These are phyloP conservation scores for Vitis rupestris DNA, from an alignment of 164 flowering plant species.

Conservation along the genomic window DNA sequence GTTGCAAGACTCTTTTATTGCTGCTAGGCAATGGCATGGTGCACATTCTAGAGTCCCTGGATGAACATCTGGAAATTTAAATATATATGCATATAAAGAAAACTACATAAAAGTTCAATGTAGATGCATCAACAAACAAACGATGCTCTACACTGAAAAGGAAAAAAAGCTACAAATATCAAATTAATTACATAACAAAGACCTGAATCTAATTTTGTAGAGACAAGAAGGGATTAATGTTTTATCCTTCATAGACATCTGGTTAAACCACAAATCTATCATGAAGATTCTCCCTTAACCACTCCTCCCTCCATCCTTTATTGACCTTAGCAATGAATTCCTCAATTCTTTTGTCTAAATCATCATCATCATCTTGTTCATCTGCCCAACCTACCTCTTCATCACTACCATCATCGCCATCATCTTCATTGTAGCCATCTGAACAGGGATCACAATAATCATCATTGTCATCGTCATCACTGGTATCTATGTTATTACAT, in stretches of 20 bases:
- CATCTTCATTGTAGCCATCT: constrained; percentile 16
- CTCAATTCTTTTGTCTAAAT: constrained; percentile 30
- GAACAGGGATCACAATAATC: background rate
- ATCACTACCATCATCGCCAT: constrained; percentile 2
- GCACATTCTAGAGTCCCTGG: no score
- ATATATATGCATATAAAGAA: no score
- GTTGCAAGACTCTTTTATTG: no score
- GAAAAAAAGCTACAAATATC: no score
- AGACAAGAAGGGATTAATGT: no score
- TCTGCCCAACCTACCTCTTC: constrained; percentile 15
- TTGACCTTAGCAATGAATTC: constrained; percentile 35
- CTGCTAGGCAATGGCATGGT: no score
- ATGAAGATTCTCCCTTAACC: constrained; percentile 19
- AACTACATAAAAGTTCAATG: no score
- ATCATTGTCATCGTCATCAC: background rate
- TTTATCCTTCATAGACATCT: background rate
- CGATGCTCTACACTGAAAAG: no score
- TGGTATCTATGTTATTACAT: background rate
- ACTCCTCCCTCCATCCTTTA: constrained; percentile 37
- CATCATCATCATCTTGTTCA: constrained; percentile 16
- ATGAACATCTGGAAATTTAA: no score
- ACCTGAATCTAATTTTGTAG: no score
- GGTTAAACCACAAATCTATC: background rate
- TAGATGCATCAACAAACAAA: no score
- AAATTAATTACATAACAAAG: no score